Evolutionary conservation across 2,329 filamentous ascomycete species (phyloP), one percentile per base, ranked within the genome.

Genomic region (Gliomastix tumulicola): DNA sequence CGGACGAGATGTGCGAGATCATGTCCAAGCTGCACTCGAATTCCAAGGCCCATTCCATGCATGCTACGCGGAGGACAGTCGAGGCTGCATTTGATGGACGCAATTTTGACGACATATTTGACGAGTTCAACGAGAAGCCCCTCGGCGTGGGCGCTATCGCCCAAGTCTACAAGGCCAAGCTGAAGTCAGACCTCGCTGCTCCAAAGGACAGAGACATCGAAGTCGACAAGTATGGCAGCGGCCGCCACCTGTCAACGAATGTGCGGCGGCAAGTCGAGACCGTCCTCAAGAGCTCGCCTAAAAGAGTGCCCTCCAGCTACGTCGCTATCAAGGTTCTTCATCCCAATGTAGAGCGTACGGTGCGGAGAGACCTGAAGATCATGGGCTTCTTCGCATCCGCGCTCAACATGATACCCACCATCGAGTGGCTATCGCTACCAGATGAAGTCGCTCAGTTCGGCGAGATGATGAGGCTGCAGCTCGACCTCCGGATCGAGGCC

Each of bases 401-500:
- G 6, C 80, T 98, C 47, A 94, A 97, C 59, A 65, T 75, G 3
- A 83, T 98, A 21, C 92, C 92, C 1, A 95, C 89, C 0, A 92
- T 98, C 54, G 88, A 97, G 60, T 98, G 92, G 92, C 71, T 98
- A 6, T 96, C 90, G 1, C 77, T 98, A 8, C 92, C 92, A 0
- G 90, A 96, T 48, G 92, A 98, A 57, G 92, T 97, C 4, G 64
- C 72, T 12, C 88, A 97, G 52, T 98, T 98, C 53, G 90, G 89
- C 18, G 85, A 94, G 55, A 98, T 98, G 92, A 98, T 98, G 92
- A 83, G 83, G 50, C 68, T 97, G n/a, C 92, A 98, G 56, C 71
- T 98, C 4, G 92, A 98, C 59, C 71, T 98, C 23, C 83, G 92
- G 36, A 97, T 97, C 42, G 92, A 98, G 59, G 84, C 88, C 2